Evolutionary conservation across 2,329 filamentous ascomycete genomes (phyloP).

Genomic region (Talaromyces funiculosus): DNA sequence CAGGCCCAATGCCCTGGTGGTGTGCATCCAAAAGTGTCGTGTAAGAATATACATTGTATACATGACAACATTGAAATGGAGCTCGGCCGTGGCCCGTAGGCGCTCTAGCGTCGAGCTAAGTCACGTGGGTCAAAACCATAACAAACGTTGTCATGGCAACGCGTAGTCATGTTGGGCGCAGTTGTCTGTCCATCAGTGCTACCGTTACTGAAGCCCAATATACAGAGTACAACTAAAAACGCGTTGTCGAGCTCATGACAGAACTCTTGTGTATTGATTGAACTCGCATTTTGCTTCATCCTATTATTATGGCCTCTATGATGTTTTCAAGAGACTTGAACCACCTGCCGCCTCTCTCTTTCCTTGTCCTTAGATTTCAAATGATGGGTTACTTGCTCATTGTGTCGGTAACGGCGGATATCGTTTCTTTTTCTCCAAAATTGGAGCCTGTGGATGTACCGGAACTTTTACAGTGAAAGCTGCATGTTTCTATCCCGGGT

Average conservation of each 20-base stretch:
- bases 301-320: not conserved
- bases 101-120: constrained; percentile 4
- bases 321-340: not conserved
- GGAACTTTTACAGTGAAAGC: not conserved
- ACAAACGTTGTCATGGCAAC: constrained; percentile 15
- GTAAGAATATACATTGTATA: constrained; percentile 8
- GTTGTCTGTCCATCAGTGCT: not conserved
- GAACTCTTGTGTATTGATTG: not conserved
- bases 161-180: not conserved
- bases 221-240: no score
- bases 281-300: not conserved
- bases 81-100: not conserved
- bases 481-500: not conserved
- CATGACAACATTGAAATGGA: constrained; percentile 9
- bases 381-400: not conserved
- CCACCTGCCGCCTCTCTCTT: not conserved
- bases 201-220: no score
- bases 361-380: not conserved
- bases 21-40: constrained; percentile 2
- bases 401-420: not conserved
- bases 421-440: not conserved
- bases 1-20: constrained; percentile 1
- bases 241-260: not conserved
- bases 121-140: constrained; percentile 7
- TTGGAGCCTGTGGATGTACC: not conserved